Evolutionary conservation across 495 filamentous ascomycete species (phyloP), one percentile per base, ranked within the genome.

Genomic region (Aspergillus steynii): DNA sequence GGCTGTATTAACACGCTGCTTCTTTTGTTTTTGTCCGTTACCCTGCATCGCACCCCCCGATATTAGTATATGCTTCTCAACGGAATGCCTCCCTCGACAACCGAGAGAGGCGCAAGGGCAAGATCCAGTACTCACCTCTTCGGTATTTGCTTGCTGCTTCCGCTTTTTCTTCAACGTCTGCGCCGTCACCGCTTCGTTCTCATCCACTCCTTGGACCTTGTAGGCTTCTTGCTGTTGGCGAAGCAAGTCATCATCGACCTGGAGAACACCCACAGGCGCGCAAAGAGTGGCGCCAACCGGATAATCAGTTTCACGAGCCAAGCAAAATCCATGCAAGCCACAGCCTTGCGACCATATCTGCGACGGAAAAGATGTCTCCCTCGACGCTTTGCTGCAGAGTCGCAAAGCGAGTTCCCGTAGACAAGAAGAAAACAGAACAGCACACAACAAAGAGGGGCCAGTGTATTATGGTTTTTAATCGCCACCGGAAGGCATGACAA

Each of bases 171-270:
- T 90, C 71, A 86, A 86, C 59, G 85, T 83, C 49, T 76, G 74
- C 47, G 79, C 70, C 20, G 81, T 76, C 3, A 79, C 77, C 28
- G 77, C 77, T 62, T 86, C 84, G 46, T 77, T 71, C 53, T 89
- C 88, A 67, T 88, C 83, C n/a, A 88, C 87, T 1, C 86, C 89
- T 26, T 75, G 74, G 5, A 89, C 83, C 58, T 82, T 84, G 71
- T 96, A 96, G 3, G 86, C 90, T 64, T 84, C 80, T 72, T 87
- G 85, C 65, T 97, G 93, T 70, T 90, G 81, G 61, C 87, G 86
- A 45, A 93, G 79, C n/a, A 94, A 74, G 25, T 86, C 86, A 68
- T 95, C 90, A 69, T 96, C 92, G 60, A 87, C 75, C 87, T 90
- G 70, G 66, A 73, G 55, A 58, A 63, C 61, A 69, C 65, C 61